A percentile compares a stretch with the other conserved stretches of the same genome.
phyloP scores from a whole-genome alignment of 192 early-diverging fungal genomes.

The Backusella liffmaniae region DNA sequence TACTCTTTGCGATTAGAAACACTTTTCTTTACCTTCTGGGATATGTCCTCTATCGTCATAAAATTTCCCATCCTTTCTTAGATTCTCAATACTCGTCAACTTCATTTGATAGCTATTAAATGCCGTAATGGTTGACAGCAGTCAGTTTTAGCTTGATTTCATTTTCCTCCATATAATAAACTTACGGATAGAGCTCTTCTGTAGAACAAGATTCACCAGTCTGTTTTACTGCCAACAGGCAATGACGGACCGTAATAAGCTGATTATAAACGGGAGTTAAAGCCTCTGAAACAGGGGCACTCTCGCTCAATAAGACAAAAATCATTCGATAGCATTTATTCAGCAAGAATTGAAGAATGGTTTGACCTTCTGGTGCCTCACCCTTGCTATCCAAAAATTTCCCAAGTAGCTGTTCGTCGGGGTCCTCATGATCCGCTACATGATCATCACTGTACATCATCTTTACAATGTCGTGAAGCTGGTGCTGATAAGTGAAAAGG shows the following conservation, averaged over 20 bases:
- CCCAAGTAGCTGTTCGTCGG: conserved; percentile 4
- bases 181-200: conserved; percentile 68
- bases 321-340: conserved; percentile 77
- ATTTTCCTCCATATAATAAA: not conserved
- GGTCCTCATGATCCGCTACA: not conserved
- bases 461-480: conserved; percentile 71
- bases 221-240: conserved; percentile 62
- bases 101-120: conserved; percentile 70
- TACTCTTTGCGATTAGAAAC: not conserved
- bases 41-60: conserved; percentile 75
- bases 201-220: conserved; percentile 60
- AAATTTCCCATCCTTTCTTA: conserved; percentile 85
- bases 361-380: conserved; percentile 65
- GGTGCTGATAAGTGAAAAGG: conserved; percentile 66
- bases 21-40: conserved; percentile 45
- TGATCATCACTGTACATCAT: conserved; percentile 44
- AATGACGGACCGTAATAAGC: conserved; percentile 66
- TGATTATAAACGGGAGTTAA: conserved; percentile 73
- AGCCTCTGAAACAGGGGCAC: conserved; percentile 68
- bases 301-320: conserved; percentile 66
- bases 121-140: not conserved
- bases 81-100: conserved; percentile 75
- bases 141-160: not conserved
- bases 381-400: conserved; percentile 63
- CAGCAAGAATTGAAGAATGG: conserved; percentile 60